Evolutionary conservation across 2,329 filamentous ascomycete genomes (phyloP).

Genomic region (Elsinoe australis): DNA sequence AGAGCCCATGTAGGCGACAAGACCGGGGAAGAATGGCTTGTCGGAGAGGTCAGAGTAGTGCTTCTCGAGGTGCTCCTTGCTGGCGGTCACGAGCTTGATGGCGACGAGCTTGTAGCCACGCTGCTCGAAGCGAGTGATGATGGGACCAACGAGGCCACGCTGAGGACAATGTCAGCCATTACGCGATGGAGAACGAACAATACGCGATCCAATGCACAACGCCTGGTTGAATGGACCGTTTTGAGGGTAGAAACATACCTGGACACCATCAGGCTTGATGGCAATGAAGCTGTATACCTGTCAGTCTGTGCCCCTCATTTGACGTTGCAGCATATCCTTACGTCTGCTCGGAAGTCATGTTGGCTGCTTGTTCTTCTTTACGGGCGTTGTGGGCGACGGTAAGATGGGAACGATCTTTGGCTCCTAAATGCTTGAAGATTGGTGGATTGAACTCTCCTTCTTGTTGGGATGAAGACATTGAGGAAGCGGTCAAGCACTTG

Average conservation of each 20-base stretch:
- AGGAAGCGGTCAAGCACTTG: slow-evolving; percentile 1
- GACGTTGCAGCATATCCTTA: slow-evolving; percentile 43
- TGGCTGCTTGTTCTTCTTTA: slow-evolving; percentile 26
- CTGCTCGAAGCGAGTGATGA: slow-evolving; percentile 96
- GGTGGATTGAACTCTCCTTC: slow-evolving; percentile 30
- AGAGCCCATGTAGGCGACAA: slow-evolving; percentile 93
- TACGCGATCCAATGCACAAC: background rate
- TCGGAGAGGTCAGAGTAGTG: slow-evolving; percentile 89
- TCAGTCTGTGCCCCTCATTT: slow-evolving; percentile 13
- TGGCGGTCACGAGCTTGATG: slow-evolving; percentile 87
- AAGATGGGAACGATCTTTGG: slow-evolving; percentile 41
- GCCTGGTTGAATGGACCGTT: slow-evolving; percentile 10
- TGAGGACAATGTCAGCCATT: slow-evolving; percentile 35
- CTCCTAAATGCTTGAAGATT: slow-evolving; percentile 41
- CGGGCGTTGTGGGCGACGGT: slow-evolving; percentile 30
- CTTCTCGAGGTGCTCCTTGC: slow-evolving; percentile 93
- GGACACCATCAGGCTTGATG: slow-evolving; percentile 99
- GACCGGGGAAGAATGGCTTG: slow-evolving; percentile 95
- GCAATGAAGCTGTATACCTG: slow-evolving; percentile 81
- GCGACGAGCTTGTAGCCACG: slow-evolving; percentile 93
- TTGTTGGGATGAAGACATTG: slow-evolving; percentile 19
- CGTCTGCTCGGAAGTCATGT: slow-evolving; percentile 69
- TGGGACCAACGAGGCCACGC: slow-evolving; percentile 96
- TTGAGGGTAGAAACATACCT: slow-evolving; percentile 53
- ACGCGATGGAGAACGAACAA: too few species aligned